Evolutionary conservation across 1,139 yeast genomes (phyloP), one percentile per base, ranked within the genome.

Genomic region (Petasospora fabianii): DNA sequence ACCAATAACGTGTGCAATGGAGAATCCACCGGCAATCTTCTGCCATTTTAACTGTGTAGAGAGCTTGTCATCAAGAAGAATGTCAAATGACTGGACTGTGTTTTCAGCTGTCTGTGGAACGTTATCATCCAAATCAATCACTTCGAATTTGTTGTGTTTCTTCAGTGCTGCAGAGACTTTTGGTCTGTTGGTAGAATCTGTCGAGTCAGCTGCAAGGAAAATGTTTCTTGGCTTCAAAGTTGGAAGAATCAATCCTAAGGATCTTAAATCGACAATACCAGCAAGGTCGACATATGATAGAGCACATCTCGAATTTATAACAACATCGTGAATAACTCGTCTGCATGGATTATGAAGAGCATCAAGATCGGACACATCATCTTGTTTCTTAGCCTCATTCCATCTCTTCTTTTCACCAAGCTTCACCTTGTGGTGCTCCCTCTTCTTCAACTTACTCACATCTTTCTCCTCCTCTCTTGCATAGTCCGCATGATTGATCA

Each of bases 1-100:
- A 30, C 97, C 97, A 32, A 73, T 68, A 5, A 90, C 82, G 53
- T 86, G 94, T 0, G 97, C 92, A 27, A 92, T 81, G 15, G 84
- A 72, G 56, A 82, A 85, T 29, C 86, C 86, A 29, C 87, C 90
- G 31, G 85, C 80, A 43, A 84, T 80, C 46, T 74, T 75, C 58
- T 90, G 96, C 98, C 98, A 92, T 43, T 75, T 73, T 43, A 92
- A 67, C 18, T 69, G 62, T 19, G 69, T 67, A n/a, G 78, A 76
- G 33, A 92, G 64, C 10, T 71, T 70, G 16, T 83, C 84, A 46
- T 87, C 90, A 31, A 92, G 65, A 39, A 80, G 69, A 24, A 90
- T 75, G 53, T 84, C 88, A 44, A 81, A 81, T 19, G 90, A 78
- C 46, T 80, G 80, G 22, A 80, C 65, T 5, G 74, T 72, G 27